Evolutionary conservation across 148 eudicot species (phyloP), one percentile per base, ranked within the genome.

Genomic region (Rhododendron henanense): DNA sequence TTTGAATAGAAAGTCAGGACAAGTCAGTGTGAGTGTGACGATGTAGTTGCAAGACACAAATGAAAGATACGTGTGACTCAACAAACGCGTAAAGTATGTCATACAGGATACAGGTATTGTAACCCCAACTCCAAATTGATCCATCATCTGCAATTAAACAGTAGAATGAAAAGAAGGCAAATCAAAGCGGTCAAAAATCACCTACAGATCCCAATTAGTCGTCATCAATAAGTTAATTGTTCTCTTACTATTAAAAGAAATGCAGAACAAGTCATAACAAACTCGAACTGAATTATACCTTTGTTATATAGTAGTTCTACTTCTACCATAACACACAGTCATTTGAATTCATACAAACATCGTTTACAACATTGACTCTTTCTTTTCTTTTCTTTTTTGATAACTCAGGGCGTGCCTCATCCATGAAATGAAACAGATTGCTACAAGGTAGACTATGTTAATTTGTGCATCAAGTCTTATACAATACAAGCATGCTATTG

Each of bases 111-210:
- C 98, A 96, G 48, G 87, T 86, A 85, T 94, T 94, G 88, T 94
- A 91, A 88, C 98, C 98, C 98, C 98, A 96, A 91, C 96, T 90
- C 96, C 96, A 96, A 81, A 93, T 92, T 82, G 96, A 91, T 89
- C 98, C 98, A 87, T 96, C 96, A 87, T 96, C 98, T 96, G 98
- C 90, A 83, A 84, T 61, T 69, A 90, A 63, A 86, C 31, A 82
- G 78, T 48, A n/a, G 25, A 65, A n/a, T 25, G 10, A 81, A 81
- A 48, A 79, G 61, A 53, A 71, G 73, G 48, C 31, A 84, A 83
- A 57, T 8, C 15, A 82, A 53, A 53, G 2, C 4, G 2, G 80
- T 73, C 76, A 73, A 48, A 37, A 55, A 79, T 10, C 45, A 65
- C 33, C 65, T 3, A 21, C 61, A 76, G 71, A 39, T 67, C 59